Conservation (phyloP, 345 rosid species). For the Brassica incana region DNA sequence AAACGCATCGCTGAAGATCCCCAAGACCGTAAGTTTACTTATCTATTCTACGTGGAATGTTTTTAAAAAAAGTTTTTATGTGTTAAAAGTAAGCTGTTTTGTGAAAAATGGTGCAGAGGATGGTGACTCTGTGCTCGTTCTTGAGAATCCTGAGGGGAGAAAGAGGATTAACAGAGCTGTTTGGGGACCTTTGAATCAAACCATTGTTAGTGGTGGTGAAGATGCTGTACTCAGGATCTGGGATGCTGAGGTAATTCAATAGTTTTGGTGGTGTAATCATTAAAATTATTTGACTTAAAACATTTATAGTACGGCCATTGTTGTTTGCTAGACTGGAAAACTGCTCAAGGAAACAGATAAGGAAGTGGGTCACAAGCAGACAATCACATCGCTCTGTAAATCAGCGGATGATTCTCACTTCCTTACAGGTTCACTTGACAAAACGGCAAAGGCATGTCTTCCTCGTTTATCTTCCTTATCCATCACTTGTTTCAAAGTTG, state of each 20-base stretch:
- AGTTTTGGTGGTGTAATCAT: not conserved
- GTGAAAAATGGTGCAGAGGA: conserved; percentile 49
- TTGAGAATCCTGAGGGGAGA: conserved; percentile 77
- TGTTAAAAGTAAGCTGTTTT: not conserved
- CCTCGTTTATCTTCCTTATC: conserved; percentile 13
- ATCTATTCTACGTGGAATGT: not conserved
- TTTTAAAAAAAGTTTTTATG: no score
- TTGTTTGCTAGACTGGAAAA: conserved; percentile 71
- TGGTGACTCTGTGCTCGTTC: conserved; percentile 61
- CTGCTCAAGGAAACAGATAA: conserved; percentile 64
- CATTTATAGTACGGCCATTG: not conserved
- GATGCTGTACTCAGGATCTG: conserved; percentile 79
- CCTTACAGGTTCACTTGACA: conserved; percentile 87
- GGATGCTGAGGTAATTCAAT: conserved; percentile 77
- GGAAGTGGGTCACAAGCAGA: conserved; percentile 83
- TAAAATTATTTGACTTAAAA: not conserved
- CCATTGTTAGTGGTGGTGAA: conserved; percentile 88
- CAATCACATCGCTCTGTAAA: conserved; percentile 78
- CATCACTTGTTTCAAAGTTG: not conserved
- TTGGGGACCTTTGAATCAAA: conserved; percentile 88
- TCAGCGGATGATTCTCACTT: conserved; percentile 84
- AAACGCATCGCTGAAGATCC: conserved; percentile 74
- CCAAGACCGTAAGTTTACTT: conserved; percentile 56
- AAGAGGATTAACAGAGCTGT: conserved; percentile 75
- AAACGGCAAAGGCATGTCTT: conserved; percentile 83